A percentile compares a stretch with the other conserved stretches of the same genome.
These are phyloP conservation scores for Paecilomyces formosus DNA, from an alignment of 2,329 filamentous ascomycete species.

Conservation along the genomic window DNA sequence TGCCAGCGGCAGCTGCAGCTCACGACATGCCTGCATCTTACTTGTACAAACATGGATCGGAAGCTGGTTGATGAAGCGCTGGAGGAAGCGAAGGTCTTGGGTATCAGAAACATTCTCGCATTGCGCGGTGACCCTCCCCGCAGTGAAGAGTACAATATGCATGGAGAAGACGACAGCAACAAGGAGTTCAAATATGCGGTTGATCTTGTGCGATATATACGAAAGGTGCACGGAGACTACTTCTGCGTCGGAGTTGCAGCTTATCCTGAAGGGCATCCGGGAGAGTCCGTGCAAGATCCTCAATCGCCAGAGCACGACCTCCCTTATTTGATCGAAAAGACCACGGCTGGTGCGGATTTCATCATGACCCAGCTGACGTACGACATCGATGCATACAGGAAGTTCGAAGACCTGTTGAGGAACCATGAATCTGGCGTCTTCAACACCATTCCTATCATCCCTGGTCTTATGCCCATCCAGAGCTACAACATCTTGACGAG, in stretches of 20 bases:
- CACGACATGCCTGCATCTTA: constrained; percentile 92
- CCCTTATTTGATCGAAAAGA: constrained; percentile 84
- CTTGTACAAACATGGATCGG: constrained; percentile 95
- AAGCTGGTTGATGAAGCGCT: constrained; percentile 79
- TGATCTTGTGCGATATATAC: constrained; percentile 85
- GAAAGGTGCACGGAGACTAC: constrained; percentile 78
- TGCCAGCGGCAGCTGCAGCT: constrained; percentile 87
- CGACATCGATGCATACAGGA: constrained; percentile 72
- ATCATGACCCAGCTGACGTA: constrained; percentile 99
- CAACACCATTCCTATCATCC: constrained; percentile 80
- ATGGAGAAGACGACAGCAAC: constrained; percentile 53
- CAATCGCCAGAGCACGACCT: constrained; percentile 62
- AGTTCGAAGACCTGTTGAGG: constrained; percentile 69
- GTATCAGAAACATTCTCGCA: constrained; percentile 89
- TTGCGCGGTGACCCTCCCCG: constrained; percentile 85
- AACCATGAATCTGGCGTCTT: constrained; percentile 79
- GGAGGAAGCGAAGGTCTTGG: constrained; percentile 81
- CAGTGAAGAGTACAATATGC: constrained; percentile 75
- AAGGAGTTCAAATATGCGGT: constrained; percentile 82
- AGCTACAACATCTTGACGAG: constrained; percentile 92
- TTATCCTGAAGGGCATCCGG: constrained; percentile 91
- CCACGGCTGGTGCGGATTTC: constrained; percentile 85
- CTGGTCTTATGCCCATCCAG: constrained; percentile 95
- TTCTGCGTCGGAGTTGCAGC: constrained; percentile 93
- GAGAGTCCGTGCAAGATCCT: constrained; percentile 80